phyloP scores from a whole-genome alignment of 768 basidiomycete genomes.

The Boletus reticulatus region DNA sequence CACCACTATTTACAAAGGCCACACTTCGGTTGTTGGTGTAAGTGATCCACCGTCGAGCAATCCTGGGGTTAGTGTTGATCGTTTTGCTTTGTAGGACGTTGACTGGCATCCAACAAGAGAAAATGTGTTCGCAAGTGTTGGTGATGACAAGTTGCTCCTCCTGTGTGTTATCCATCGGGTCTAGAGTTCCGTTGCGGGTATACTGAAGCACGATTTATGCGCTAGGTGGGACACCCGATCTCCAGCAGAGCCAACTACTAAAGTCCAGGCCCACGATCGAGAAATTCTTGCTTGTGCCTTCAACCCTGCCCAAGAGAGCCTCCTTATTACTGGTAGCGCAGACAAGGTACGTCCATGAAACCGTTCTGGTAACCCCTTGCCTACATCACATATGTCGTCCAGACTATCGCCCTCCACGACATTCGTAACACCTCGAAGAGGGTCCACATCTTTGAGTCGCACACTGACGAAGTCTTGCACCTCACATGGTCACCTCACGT shows the following conservation, averaged over 20 bases:
- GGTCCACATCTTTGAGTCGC: slow-evolving; percentile 88
- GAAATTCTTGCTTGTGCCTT: slow-evolving; percentile 93
- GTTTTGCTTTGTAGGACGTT: slow-evolving; percentile 64
- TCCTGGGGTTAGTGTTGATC: neutral
- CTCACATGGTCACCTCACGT: slow-evolving; percentile 95
- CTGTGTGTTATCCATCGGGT: slow-evolving; percentile 53
- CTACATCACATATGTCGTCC: neutral
- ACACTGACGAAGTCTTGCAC: slow-evolving; percentile 93
- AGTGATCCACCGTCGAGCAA: slow-evolving; percentile 25
- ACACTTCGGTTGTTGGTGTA: slow-evolving; percentile 90
- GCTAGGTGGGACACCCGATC: slow-evolving; percentile 90
- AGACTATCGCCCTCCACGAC: slow-evolving; percentile 92
- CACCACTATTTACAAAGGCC: slow-evolving; percentile 78
- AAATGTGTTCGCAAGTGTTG: slow-evolving; percentile 89
- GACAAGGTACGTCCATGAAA: slow-evolving; percentile 66
- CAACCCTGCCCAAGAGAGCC: slow-evolving; percentile 74
- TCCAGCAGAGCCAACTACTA: slow-evolving; percentile 60
- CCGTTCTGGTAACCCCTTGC: neutral
- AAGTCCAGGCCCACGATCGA: slow-evolving; percentile 82
- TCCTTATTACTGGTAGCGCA: slow-evolving; percentile 87
- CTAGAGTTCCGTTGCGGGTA: neutral
- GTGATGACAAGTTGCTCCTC: slow-evolving; percentile 93
- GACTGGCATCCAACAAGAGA: slow-evolving; percentile 90
- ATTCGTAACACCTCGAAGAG: slow-evolving; percentile 69
- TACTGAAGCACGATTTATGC: slow-evolving; percentile 1